A percentile compares a stretch with the other conserved stretches of the same genome.
These are phyloP conservation scores for Trametes punicea DNA, from an alignment of 768 basidiomycete genomes.

Conservation along the genomic window DNA sequence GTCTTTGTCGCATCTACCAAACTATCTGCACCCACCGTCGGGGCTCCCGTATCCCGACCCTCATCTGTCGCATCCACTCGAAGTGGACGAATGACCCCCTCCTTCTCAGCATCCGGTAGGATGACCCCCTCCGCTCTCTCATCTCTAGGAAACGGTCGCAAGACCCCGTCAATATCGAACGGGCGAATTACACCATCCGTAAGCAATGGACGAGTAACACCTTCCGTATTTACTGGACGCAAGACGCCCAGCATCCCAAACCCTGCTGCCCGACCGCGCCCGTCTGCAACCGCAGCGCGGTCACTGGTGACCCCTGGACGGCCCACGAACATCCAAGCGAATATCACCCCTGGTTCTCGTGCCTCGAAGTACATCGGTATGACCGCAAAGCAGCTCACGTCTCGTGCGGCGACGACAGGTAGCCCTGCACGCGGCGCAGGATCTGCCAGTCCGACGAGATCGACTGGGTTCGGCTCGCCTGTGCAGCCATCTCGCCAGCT, in stretches of 20 bases:
- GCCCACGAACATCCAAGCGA: slow-evolving; percentile 29
- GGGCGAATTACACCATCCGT: slow-evolving; percentile 37
- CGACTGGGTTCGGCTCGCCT: slow-evolving; percentile 21
- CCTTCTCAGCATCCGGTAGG: slow-evolving; percentile 42
- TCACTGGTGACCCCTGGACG: slow-evolving; percentile 27
- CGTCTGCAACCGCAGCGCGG: slow-evolving; percentile 11
- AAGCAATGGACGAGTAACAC: slow-evolving; percentile 49
- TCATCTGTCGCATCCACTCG: slow-evolving; percentile 78
- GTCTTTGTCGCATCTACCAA: slow-evolving; percentile 87
- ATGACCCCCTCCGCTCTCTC: slow-evolving; percentile 42
- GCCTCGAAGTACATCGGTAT: slow-evolving; percentile 82
- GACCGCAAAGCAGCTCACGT: slow-evolving; percentile 78
- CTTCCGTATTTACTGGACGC: slow-evolving; percentile 29
- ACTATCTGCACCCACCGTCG: slow-evolving; percentile 73
- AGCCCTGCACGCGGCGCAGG: slow-evolving; percentile 21
- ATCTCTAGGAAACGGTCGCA: slow-evolving; percentile 41
- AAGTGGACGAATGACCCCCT: slow-evolving; percentile 42
- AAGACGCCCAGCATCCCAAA: slow-evolving; percentile 22
- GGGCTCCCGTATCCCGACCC: slow-evolving; percentile 53
- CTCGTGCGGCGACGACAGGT: slow-evolving; percentile 32
- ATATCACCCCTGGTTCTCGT: slow-evolving; percentile 77
- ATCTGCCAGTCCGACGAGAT: slow-evolving; percentile 23
- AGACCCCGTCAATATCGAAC: slow-evolving; percentile 51
- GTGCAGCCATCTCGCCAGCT: slow-evolving; percentile 20
- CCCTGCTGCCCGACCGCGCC: slow-evolving; percentile 18